phyloP scores from a whole-genome alignment of 352 stramenopile species.

The Phytophthora foliorum region DNA sequence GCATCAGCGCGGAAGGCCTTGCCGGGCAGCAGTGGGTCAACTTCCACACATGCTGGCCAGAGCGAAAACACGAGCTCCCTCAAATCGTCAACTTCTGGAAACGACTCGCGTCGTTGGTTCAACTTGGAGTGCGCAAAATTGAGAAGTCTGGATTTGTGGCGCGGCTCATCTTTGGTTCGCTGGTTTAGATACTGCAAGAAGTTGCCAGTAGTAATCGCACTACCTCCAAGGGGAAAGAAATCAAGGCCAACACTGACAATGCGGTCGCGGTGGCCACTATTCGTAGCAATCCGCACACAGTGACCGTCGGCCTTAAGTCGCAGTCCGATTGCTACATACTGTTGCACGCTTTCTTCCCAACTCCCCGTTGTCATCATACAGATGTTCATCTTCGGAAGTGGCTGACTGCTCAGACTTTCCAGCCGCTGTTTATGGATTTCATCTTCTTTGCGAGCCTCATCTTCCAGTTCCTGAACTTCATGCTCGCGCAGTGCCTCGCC shows the following conservation, averaged over 20 bases:
- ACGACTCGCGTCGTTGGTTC: constrained; percentile 45
- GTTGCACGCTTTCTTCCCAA: constrained; percentile 76
- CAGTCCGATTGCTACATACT: constrained; percentile 81
- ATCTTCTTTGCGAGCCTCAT: constrained; percentile 30
- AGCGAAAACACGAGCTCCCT: constrained; percentile 67
- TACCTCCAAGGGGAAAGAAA: constrained; percentile 76
- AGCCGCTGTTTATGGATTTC: constrained; percentile 37
- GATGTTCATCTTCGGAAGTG: constrained; percentile 73
- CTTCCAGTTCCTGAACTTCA: constrained; percentile 38
- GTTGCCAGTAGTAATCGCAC: constrained; percentile 50
- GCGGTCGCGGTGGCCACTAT: constrained; percentile 73
- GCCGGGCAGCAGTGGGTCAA: constrained; percentile 51
- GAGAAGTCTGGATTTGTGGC: constrained; percentile 46
- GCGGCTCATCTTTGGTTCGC: constrained; percentile 43
- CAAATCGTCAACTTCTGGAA: constrained; percentile 57
- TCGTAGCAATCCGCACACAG: constrained; percentile 91
- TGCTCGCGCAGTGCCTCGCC: constrained; percentile 34
- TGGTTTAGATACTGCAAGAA: constrained; percentile 61
- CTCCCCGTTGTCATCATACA: constrained; percentile 75
- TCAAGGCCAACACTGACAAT: constrained; percentile 71
- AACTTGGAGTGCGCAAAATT: constrained; percentile 44
- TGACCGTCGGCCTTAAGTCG: constrained; percentile 86
- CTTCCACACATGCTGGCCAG: constrained; percentile 63
- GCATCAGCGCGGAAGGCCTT: constrained; percentile 70
- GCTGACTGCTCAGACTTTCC: constrained; percentile 26